These are phyloP conservation scores for Klebsormidium nitens DNA, from an alignment of 139 green algal species.

Conservation along the genomic window DNA sequence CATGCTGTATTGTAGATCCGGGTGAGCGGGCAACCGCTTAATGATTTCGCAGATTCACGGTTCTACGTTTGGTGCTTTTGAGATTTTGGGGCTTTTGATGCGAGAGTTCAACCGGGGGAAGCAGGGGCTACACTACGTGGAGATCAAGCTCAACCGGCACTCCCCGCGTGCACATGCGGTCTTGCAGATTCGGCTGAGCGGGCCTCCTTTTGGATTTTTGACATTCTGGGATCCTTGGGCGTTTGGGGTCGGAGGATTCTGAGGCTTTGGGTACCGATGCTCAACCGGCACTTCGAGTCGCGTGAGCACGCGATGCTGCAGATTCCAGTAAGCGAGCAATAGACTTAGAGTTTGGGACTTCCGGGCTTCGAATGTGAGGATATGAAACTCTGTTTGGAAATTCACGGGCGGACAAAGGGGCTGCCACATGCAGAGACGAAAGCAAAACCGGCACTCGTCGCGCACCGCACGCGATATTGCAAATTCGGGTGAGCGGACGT, in stretches of 20 bases:
- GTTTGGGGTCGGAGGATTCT: no score
- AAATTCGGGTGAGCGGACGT: conserved; percentile 19
- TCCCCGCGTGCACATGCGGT: conserved; percentile 34
- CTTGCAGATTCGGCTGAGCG: conserved; percentile 19
- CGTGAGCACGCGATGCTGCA: no score
- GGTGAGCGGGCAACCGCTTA: conserved; percentile 2
- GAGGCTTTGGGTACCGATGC: no score
- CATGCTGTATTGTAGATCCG: conserved; percentile 35
- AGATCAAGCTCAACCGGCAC: conserved; percentile 42
- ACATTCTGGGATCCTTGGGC: not conserved
- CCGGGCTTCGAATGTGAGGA: no score
- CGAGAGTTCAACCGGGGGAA: not conserved
- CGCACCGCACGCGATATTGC: conserved; percentile 36
- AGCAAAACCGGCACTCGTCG: conserved; percentile 37
- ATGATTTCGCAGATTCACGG: not conserved
- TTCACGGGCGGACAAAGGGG: no score
- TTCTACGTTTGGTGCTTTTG: not conserved
- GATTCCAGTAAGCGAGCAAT: no score
- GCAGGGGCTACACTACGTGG: conserved; percentile 9
- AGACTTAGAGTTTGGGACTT: no score
- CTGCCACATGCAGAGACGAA: conserved; percentile 29
- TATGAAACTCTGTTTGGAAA: no score
- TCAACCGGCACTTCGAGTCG: not conserved
- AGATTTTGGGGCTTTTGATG: no score
- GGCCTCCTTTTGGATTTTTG: not conserved